Conservation (phyloP, 2,329 filamentous ascomycete species). For the Aureobasidium namibiae region DNA sequence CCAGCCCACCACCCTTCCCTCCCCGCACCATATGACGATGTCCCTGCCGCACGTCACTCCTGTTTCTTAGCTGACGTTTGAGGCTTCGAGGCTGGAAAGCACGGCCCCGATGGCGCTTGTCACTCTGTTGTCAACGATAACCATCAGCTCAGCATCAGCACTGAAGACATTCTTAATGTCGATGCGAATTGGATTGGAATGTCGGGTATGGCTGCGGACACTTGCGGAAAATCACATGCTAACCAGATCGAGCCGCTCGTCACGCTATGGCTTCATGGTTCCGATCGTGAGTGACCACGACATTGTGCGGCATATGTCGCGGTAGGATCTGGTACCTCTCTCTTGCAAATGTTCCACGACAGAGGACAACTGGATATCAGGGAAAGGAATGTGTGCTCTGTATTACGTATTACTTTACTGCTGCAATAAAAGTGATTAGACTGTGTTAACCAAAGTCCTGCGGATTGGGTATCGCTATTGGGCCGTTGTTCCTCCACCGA, state of each 20-base stretch:
- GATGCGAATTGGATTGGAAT: too few relatives aligned
- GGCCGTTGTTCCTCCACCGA: background rate
- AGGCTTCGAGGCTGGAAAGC: background rate
- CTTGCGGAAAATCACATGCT: slow-evolving; percentile 4
- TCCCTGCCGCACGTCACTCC: background rate
- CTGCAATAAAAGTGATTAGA: background rate
- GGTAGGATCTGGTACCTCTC: background rate
- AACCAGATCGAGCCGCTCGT: slow-evolving; percentile 4
- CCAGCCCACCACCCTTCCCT: background rate
- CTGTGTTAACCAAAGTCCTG: background rate
- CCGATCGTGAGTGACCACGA: slow-evolving; percentile 6
- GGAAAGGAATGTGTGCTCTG: background rate
- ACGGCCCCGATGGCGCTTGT: background rate
- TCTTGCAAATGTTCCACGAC: background rate
- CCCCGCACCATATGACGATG: slow-evolving; percentile 7
- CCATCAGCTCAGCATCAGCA: background rate
- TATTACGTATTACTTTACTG: slow-evolving; percentile 8
- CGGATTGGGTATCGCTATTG: background rate
- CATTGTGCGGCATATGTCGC: background rate
- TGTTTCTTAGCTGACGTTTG: background rate
- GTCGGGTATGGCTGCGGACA: background rate
- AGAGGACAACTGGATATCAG: background rate
- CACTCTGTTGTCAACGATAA: background rate
- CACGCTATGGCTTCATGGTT: background rate
- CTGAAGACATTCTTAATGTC: background rate